Conservation (phyloP, 2,329 filamentous ascomycete species). For the Dactylellina haptotyla region DNA sequence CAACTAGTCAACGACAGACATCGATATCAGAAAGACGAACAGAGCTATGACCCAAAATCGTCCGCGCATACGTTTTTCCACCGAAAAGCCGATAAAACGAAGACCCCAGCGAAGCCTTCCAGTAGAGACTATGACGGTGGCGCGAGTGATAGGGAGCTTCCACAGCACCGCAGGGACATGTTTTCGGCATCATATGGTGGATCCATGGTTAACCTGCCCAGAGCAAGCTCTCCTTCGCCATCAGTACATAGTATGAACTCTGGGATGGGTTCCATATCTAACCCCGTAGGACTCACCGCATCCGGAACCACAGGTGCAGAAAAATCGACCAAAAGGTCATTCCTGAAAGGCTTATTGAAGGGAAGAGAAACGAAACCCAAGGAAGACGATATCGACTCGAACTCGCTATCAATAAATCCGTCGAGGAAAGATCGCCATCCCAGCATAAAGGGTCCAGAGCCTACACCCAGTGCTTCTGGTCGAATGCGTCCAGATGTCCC, state of each 20-base stretch:
- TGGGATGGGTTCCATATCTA: slow-evolving; percentile 39
- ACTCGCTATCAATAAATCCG: slow-evolving; percentile 10
- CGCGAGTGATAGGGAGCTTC: slow-evolving; percentile 59
- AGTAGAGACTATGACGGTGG: slow-evolving; percentile 78
- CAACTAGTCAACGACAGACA: slow-evolving; percentile 75
- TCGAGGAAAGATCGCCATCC: slow-evolving; percentile 43
- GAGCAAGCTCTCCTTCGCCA: slow-evolving; percentile 46
- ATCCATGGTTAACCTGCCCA: slow-evolving; percentile 44
- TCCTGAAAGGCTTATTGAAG: slow-evolving; percentile 50
- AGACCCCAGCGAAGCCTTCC: slow-evolving; percentile 64
- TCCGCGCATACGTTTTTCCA: slow-evolving; percentile 72
- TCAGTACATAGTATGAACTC: slow-evolving; percentile 52
- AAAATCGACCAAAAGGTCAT: slow-evolving; percentile 55
- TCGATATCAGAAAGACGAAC: slow-evolving; percentile 67
- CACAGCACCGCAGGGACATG: slow-evolving; percentile 49
- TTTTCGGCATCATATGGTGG: slow-evolving; percentile 45
- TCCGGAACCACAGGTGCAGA: slow-evolving; percentile 23
- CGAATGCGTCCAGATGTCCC: slow-evolving; percentile 36
- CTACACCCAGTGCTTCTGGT: slow-evolving; percentile 19
- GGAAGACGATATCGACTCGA: slow-evolving; percentile 33
- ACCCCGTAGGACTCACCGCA: slow-evolving; percentile 26
- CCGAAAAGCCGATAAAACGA: slow-evolving; percentile 72
- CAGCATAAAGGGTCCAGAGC: slow-evolving; percentile 34
- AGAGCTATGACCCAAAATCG: slow-evolving; percentile 65
- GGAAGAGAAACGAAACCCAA: slow-evolving; percentile 46